Conservation (phyloP, 345 rosid genomes). For the Lenwebbia sp. region DNA sequence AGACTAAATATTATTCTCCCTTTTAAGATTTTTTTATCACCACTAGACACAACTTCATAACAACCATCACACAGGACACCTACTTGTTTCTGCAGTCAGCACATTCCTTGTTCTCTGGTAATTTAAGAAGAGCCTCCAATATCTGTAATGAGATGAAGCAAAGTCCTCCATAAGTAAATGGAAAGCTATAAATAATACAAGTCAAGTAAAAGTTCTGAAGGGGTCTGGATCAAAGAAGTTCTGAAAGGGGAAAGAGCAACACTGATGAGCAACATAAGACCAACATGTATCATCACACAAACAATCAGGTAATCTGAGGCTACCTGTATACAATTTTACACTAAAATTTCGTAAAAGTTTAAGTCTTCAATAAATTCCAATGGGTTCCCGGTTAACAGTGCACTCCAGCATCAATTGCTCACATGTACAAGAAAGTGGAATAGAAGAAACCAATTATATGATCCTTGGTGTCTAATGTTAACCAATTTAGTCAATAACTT, state of each 20-base stretch:
- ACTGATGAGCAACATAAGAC: not conserved
- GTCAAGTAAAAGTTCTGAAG: not conserved
- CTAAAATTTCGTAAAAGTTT: not conserved
- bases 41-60: not conserved
- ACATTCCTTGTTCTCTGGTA: slow-evolving; percentile 82
- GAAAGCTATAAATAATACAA: not conserved
- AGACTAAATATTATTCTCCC: not conserved
- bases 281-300: not conserved
- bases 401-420: not conserved
- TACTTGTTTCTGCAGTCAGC: slow-evolving; percentile 97
- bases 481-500: not conserved
- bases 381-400: not conserved
- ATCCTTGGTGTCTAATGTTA: not conserved
- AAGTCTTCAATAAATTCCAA: not conserved
- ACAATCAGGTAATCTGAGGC: not conserved
- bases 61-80: slow-evolving; percentile 4
- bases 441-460: not conserved
- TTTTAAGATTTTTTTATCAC: not conserved
- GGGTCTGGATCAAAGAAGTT: not conserved
- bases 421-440: not conserved
- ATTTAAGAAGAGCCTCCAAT: slow-evolving; percentile 76
- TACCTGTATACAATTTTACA: not conserved
- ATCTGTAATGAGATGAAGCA: slow-evolving; percentile 31
- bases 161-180: not conserved
- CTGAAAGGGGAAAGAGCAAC: not conserved